phyloP scores from a whole-genome alignment of 169 alveolate genomes.

The Plasmodium vivax region DNA sequence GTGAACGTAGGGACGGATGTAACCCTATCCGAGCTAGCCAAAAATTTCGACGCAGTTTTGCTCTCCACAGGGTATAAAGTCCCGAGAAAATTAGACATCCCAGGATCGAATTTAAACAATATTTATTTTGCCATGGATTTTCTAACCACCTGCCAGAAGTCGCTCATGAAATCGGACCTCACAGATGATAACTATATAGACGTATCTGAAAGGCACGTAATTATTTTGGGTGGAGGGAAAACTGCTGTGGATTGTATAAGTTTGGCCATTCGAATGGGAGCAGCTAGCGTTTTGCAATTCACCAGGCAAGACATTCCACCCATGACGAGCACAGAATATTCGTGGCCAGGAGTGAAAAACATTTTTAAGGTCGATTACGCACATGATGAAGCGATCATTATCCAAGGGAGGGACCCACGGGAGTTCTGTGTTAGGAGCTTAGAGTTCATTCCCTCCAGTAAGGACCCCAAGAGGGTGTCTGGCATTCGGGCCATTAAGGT shows the following conservation, averaged over 20 bases:
- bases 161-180: slow-evolving; percentile 66
- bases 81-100: slow-evolving; percentile 65
- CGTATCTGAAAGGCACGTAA: slow-evolving; percentile 80
- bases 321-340: slow-evolving; percentile 19
- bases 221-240: slow-evolving; percentile 86
- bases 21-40: slow-evolving; percentile 47
- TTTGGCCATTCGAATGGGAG: slow-evolving; percentile 83
- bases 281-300: slow-evolving; percentile 81
- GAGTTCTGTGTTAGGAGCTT: slow-evolving; percentile 77
- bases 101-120: slow-evolving; percentile 76
- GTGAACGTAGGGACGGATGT: slow-evolving; percentile 48
- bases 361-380: slow-evolving; percentile 77
- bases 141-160: slow-evolving; percentile 76
- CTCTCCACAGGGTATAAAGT: slow-evolving; percentile 79
- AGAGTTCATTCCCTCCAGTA: slow-evolving; percentile 77
- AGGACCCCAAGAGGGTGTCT: slow-evolving; percentile 78
- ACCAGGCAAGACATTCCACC: slow-evolving; percentile 78
- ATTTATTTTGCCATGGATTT: slow-evolving; percentile 80
- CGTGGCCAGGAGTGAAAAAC: slow-evolving; percentile 76
- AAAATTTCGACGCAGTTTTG: slow-evolving; percentile 79
- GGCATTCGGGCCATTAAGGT: slow-evolving; percentile 76
- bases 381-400: slow-evolving; percentile 79
- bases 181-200: slow-evolving; percentile 74
- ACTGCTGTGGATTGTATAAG: slow-evolving; percentile 85
- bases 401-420: slow-evolving; percentile 83